Conservation (phyloP, 2,329 filamentous ascomycete genomes). For the Calycina marina region DNA sequence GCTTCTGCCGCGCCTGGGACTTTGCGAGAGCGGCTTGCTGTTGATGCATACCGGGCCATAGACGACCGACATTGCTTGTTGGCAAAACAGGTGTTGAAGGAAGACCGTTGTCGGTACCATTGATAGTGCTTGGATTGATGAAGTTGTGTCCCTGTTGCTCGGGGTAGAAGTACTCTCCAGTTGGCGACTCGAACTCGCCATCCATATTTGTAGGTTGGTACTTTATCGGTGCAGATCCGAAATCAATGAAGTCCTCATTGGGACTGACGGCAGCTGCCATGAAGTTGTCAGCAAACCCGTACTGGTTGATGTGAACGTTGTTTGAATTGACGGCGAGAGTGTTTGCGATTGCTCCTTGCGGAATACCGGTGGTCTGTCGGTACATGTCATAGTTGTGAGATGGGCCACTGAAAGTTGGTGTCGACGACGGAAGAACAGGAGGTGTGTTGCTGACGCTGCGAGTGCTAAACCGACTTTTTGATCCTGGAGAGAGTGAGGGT, state of each 20-base stretch:
- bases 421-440: conserved; percentile 36
- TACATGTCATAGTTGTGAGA: conserved; percentile 94
- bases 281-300: conserved; percentile 31
- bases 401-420: conserved; percentile 56
- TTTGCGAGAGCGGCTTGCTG: conserved; percentile 70
- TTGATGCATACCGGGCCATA: conserved; percentile 90
- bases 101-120: conserved; percentile 42
- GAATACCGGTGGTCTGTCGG: conserved; percentile 88
- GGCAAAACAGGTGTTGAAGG: conserved; percentile 29
- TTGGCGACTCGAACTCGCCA: conserved; percentile 48
- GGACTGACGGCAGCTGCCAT: conserved; percentile 40
- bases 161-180: conserved; percentile 50
- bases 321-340: conserved; percentile 64
- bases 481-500: conserved; percentile 42
- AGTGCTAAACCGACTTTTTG: conserved; percentile 36
- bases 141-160: conserved; percentile 31
- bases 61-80: conserved; percentile 47
- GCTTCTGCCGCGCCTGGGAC: conserved; percentile 54
- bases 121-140: conserved; percentile 62
- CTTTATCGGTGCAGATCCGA: conserved; percentile 49
- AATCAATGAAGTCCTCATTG: conserved; percentile 55
- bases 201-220: conserved; percentile 52
- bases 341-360: conserved; percentile 67
- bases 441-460: conserved; percentile 38
- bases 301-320: conserved; percentile 30